Conservation (phyloP, 2,329 filamentous ascomycete species). For the Exophiala bonariae region DNA sequence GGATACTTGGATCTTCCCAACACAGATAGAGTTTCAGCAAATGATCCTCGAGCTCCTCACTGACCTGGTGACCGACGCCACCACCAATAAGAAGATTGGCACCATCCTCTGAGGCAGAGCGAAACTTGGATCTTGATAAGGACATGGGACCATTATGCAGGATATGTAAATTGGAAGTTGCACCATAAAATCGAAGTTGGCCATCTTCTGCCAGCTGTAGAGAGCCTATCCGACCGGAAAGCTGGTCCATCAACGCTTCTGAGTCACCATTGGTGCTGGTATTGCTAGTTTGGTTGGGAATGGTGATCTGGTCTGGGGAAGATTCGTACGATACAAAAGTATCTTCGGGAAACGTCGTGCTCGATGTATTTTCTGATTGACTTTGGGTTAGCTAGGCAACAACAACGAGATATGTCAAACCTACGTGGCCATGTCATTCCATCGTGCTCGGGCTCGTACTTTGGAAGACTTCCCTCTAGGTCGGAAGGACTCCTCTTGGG, state of each 20-base stretch:
- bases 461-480: neutral
- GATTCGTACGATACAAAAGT: neutral
- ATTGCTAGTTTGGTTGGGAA: neutral
- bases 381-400: neutral
- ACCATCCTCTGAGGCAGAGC: constrained; percentile 14
- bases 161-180: constrained; percentile 27
- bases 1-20: constrained; percentile 28
- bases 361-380: neutral
- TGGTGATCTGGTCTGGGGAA: constrained; percentile 4
- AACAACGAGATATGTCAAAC: no score
- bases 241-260: constrained; percentile 14
- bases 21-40: constrained; percentile 26
- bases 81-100: constrained; percentile 12
- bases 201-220: constrained; percentile 26
- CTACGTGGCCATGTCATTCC: no score
- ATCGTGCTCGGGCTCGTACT: neutral
- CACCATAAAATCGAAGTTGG: constrained; percentile 25
- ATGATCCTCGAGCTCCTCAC: constrained; percentile 22
- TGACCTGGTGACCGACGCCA: constrained; percentile 21
- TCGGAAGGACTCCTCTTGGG: neutral
- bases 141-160: constrained; percentile 21
- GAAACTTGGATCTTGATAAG: constrained; percentile 20
- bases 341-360: neutral
- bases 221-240: constrained; percentile 22
- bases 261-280: constrained; percentile 2